Conservation (phyloP, 2,329 filamentous ascomycete genomes). For the Pyrenochaeta sp. region DNA sequence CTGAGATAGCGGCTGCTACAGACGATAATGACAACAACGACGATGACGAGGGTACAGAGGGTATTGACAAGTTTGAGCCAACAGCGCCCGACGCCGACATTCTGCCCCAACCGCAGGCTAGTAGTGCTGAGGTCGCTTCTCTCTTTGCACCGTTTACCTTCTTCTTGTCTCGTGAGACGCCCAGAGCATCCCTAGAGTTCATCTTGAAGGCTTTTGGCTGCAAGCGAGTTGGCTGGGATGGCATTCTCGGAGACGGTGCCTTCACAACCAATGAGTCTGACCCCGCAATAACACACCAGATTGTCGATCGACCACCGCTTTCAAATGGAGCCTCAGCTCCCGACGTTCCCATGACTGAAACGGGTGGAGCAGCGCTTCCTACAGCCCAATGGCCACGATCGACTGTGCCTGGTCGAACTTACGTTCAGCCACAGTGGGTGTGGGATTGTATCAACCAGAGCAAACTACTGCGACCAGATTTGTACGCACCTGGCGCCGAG, state of each 20-base stretch:
- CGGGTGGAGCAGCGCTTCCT: slow-evolving; percentile 58
- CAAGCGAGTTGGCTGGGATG: slow-evolving; percentile 95
- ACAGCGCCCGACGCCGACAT: slow-evolving; percentile 84
- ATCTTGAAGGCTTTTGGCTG: slow-evolving; percentile 93
- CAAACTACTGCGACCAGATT: slow-evolving; percentile 83
- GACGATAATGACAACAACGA: slow-evolving; percentile 36
- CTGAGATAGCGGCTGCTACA: slow-evolving; percentile 13
- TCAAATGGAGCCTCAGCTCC: slow-evolving; percentile 52
- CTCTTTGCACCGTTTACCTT: slow-evolving; percentile 90
- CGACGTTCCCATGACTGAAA: slow-evolving; percentile 58
- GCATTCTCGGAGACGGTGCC: slow-evolving; percentile 86
- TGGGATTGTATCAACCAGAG: slow-evolving; percentile 97
- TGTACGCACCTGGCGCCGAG: slow-evolving; percentile 88
- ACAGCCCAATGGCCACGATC: slow-evolving; percentile 65
- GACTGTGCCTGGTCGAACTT: slow-evolving; percentile 88
- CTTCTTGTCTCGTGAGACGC: slow-evolving; percentile 93
- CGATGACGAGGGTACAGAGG: slow-evolving; percentile 47
- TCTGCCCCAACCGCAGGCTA: slow-evolving; percentile 77
- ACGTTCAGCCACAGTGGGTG: slow-evolving; percentile 97
- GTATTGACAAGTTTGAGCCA: slow-evolving; percentile 91
- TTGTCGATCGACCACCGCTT: slow-evolving; percentile 87
- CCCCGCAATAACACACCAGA: slow-evolving; percentile 90
- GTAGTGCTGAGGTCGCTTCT: slow-evolving; percentile 72
- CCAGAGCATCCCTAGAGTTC: slow-evolving; percentile 89
- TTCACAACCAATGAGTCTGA: slow-evolving; percentile 92